Conservation (phyloP, 176 grass and related monocot species). For the Aegilops longissima region DNA sequence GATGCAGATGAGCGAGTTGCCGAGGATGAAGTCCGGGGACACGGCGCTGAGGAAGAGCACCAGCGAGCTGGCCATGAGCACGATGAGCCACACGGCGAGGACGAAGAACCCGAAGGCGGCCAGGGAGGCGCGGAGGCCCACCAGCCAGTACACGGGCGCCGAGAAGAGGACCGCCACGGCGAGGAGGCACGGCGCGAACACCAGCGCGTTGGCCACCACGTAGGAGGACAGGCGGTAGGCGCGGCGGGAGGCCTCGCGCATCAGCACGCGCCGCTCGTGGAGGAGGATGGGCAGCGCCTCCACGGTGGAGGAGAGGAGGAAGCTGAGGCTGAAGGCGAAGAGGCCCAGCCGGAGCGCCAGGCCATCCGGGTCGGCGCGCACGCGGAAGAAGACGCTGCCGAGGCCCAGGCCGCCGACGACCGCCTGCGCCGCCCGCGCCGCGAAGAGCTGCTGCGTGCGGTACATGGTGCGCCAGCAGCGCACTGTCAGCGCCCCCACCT, state of each 20-base stretch:
- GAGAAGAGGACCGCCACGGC: constrained; percentile 74
- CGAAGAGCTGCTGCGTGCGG: constrained; percentile 87
- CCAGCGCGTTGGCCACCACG: constrained; percentile 62
- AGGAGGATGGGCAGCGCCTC: constrained; percentile 82
- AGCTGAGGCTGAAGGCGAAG: constrained; percentile 94
- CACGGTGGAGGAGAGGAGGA: constrained; percentile 92
- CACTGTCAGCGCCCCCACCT: constrained; percentile 55
- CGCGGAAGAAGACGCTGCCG: constrained; percentile 75
- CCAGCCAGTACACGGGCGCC: constrained; percentile 67
- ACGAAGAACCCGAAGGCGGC: constrained; percentile 68
- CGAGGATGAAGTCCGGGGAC: constrained; percentile 79
- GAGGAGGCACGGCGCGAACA: constrained; percentile 87
- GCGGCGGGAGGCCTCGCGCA: constrained; percentile 67
- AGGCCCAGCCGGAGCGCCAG: constrained; percentile 72
- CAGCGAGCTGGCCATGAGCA: constrained; percentile 83
- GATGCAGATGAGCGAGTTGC: constrained; percentile 82
- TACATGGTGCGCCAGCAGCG: constrained; percentile 83
- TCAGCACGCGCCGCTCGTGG: constrained; percentile 84
- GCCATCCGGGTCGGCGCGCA: constrained; percentile 45
- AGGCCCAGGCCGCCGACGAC: constrained; percentile 71
- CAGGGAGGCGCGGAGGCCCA: constrained; percentile 50
- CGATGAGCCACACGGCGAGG: constrained; percentile 81
- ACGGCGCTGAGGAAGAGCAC: constrained; percentile 87
- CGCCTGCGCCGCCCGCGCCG: constrained; percentile 72
- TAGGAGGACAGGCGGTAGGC: constrained; percentile 88